A percentile compares a stretch with the other conserved stretches of the same genome.
Conservation (phyloP, 305 asterid genomes). For the Withania somnifera region DNA sequence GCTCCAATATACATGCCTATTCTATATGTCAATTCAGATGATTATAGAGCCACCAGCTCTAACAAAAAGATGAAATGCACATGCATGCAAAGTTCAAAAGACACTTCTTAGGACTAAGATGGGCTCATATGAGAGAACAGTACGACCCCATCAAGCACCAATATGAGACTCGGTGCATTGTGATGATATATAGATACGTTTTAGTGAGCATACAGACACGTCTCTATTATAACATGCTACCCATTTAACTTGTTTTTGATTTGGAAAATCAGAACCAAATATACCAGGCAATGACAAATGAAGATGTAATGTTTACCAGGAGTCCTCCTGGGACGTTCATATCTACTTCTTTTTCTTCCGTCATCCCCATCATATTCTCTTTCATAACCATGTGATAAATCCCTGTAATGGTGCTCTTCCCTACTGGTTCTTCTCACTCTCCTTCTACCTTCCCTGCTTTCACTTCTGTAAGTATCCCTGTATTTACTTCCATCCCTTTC, state of each 20-base stretch:
- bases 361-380: conserved; percentile 37
- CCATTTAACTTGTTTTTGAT: not conserved
- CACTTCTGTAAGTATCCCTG: conserved; percentile 38
- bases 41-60: no score
- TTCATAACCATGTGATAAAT: conserved; percentile 37
- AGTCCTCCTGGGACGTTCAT: conserved; percentile 45
- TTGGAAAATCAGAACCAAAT: not conserved
- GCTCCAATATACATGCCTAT: not conserved
- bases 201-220: not conserved
- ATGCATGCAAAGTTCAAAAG: no score
- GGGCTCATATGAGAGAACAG: not conserved
- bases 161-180: not conserved
- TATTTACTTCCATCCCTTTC: conserved; percentile 40
- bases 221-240: not conserved
- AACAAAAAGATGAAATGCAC: no score
- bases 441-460: conserved; percentile 28
- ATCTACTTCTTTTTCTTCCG: conserved; percentile 53
- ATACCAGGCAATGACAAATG: not conserved
- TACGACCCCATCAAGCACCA: not conserved
- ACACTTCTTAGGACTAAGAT: no score
- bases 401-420: conserved; percentile 51
- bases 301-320: conserved; percentile 45
- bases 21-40: not conserved
- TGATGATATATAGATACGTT: not conserved
- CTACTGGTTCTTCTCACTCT: conserved; percentile 33